phyloP scores from a whole-genome alignment of 208 protist genomes.

The Ichthyophonus hoferi region DNA sequence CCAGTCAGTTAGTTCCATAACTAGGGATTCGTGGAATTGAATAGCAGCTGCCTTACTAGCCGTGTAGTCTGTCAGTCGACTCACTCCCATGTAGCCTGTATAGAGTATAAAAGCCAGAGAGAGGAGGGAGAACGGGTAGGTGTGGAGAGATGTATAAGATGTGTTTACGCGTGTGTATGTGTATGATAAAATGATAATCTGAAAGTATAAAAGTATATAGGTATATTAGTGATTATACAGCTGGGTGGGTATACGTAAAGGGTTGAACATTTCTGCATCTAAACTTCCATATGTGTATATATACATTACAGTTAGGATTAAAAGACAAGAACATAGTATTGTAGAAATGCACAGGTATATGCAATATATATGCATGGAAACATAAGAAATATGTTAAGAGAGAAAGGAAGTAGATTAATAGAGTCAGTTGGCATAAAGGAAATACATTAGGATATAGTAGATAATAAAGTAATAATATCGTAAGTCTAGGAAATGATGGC shows the following conservation, averaged over 20 bases:
- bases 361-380: too few relatives aligned
- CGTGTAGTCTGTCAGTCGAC: conserved; percentile 48
- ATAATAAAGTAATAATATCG: too few relatives aligned
- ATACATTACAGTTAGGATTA: too few relatives aligned
- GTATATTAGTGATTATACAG: not conserved
- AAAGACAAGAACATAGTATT: too few relatives aligned
- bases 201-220: not conserved
- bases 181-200: not conserved
- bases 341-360: too few relatives aligned
- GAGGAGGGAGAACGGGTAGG: not conserved
- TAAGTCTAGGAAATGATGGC: too few relatives aligned
- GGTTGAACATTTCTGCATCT: too few relatives aligned
- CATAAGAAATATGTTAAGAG: too few relatives aligned
- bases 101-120: not conserved
- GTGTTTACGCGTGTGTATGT: conserved; percentile 18
- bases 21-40: conserved; percentile 42
- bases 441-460: too few relatives aligned
- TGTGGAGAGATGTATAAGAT: not conserved
- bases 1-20: conserved; percentile 1
- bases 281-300: too few relatives aligned
- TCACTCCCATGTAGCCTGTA: conserved; percentile 17
- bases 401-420: too few relatives aligned
- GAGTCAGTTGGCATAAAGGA: too few relatives aligned
- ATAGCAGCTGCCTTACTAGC: conserved; percentile 49
- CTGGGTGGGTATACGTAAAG: not conserved